Evolutionary conservation across 345 rosid species (phyloP).

Genomic region (Eucalyptus polybractea): DNA sequence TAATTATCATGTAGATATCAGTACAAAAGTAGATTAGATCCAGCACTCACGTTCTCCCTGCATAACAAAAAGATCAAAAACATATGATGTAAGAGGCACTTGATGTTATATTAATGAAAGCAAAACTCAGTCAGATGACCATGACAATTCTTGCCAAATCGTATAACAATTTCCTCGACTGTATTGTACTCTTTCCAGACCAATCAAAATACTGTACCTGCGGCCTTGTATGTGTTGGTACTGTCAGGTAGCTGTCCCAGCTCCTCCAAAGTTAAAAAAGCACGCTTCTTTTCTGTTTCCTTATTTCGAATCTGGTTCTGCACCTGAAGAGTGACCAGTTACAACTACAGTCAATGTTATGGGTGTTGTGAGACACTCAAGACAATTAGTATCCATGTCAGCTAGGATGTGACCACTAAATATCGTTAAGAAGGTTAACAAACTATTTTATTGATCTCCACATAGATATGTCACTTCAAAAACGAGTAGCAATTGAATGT

Average conservation of each 20-base stretch:
- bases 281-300: conserved; percentile 90
- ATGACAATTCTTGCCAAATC: not conserved
- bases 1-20: not conserved
- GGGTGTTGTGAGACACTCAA: not conserved
- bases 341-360: not conserved
- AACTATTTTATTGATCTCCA: not conserved
- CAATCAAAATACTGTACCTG: conserved; percentile 19
- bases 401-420: not conserved
- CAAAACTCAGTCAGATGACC: not conserved
- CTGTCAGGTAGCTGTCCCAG: conserved; percentile 55
- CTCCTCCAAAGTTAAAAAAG: conserved; percentile 91
- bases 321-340: conserved; percentile 32
- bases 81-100: not conserved
- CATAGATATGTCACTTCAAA: not conserved
- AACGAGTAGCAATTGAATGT: not conserved
- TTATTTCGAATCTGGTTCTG: conserved; percentile 80
- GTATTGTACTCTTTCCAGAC: not conserved
- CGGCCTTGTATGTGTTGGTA: conserved; percentile 86
- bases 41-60: conserved; percentile 94
- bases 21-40: not conserved
- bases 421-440: not conserved
- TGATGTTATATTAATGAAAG: not conserved
- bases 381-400: not conserved
- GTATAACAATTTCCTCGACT: not conserved
- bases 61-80: conserved; percentile 14